Evolutionary conservation across 441 rosid genomes (phyloP), one percentile per base, ranked within the genome.

Genomic region (Dalechampia spathulata): DNA sequence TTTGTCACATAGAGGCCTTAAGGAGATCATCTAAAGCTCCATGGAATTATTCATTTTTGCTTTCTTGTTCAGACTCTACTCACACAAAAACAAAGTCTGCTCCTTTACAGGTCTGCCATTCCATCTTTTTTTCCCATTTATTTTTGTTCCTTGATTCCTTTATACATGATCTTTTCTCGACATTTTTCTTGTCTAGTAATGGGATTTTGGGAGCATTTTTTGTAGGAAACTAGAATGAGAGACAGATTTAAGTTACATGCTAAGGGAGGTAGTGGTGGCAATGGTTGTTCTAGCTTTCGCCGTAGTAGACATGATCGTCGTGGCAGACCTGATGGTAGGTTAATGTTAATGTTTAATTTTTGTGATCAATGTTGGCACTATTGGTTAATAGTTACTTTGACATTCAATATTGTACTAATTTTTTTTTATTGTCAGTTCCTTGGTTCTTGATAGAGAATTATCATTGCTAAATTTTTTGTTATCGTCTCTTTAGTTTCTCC

Each of bases 251-350:
- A 63, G 17, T 53, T 90, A 40, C 66, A 75, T 66, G 88, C 78
- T 38, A 82, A 82, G 63, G 96, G 92, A 37, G 98, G 96, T 22
- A 85, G 79, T 74, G 98, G 98, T 49, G 98, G 98, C 39, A 76
- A 55, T 59, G 96, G 98, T 44, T 87, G 87, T 63, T 73, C 57
- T 20, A 87, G 98, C 38, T 42, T 74, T 27, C 95, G 87, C 14
- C 79, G 83, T 3, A 82, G 87, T 69, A 76, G 95, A 45, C 74
- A 69, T 17, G 82, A 78, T 62, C 83, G 84, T 45, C 77, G 57
- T 59, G 96, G 95, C 13, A 78, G 62, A 62, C 78, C 95, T 58
- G 96, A 90, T 75, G 98, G 96, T 90, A 66, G 30, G 64, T 52
- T 52, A 43, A 4, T 25, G 36, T 23, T 21, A 5, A 4, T 3